These are phyloP conservation scores for Inonotus obliquus DNA, from an alignment of 1,284 basidiomycete genomes.

Conservation along the genomic window DNA sequence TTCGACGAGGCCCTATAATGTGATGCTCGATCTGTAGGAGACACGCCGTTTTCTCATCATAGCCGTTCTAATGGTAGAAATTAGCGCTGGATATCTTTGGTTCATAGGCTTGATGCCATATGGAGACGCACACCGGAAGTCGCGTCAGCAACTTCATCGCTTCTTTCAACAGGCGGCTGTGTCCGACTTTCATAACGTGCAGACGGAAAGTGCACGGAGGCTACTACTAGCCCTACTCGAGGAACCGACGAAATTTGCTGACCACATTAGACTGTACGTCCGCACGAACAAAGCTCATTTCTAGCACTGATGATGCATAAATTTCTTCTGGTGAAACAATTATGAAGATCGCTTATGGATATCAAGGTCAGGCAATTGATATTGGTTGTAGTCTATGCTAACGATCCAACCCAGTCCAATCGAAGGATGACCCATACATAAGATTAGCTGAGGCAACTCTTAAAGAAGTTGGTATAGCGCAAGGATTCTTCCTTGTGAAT, in stretches of 20 bases:
- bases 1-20: conserved; percentile 34
- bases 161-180: conserved; percentile 4
- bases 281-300: neutral
- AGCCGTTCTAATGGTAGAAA: too few relatives aligned
- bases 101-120: conserved; percentile 1
- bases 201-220: neutral
- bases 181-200: neutral
- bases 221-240: neutral
- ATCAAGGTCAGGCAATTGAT: neutral
- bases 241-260: neutral
- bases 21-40: conserved; percentile 39
- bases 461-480: neutral
- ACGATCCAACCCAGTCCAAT: neutral
- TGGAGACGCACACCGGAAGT: conserved; percentile 2
- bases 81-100: neutral
- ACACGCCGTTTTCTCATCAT: too few relatives aligned
- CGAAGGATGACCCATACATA: conserved; percentile 18
- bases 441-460: conserved; percentile 9
- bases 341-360: conserved; percentile 8
- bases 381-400: neutral
- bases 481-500: conserved; percentile 13
- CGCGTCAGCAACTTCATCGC: neutral
- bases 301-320: neutral
- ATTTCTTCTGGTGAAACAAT: conserved; percentile 1
- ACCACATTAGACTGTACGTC: neutral